Percentiles rank a stretch among this genome's conserved stretches.
phyloP scores from a whole-genome alignment of 306 rosid genomes.

The Calophaca sinica region DNA sequence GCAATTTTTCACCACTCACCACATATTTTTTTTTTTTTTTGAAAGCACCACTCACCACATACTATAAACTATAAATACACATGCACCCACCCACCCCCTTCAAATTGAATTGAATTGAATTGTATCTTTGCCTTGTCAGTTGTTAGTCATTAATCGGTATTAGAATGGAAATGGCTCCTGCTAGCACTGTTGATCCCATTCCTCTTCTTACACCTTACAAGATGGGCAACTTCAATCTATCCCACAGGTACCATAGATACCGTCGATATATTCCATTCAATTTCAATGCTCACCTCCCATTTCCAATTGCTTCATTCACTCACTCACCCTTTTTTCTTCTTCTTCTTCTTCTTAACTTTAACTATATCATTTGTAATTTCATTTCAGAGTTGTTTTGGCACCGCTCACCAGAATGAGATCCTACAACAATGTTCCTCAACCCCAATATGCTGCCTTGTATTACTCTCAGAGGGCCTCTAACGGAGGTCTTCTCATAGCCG shows the following conservation, averaged over 20 bases:
- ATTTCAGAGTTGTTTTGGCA: conserved; percentile 39
- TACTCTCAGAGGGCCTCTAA: conserved; percentile 34
- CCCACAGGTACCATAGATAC: conserved; percentile 40
- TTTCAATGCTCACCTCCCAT: neutral
- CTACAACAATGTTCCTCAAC: conserved; percentile 33
- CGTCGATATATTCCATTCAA: too few relatives aligned
- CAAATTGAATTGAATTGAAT: neutral
- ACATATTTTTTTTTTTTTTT: too few relatives aligned
- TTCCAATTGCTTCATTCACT: neutral
- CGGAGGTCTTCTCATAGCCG: conserved; percentile 28
- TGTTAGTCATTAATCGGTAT: too few relatives aligned
- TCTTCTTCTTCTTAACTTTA: too few relatives aligned
- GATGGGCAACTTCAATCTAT: conserved; percentile 40
- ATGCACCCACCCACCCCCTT: neutral
- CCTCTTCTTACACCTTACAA: conserved; percentile 50
- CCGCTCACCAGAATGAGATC: conserved; percentile 23
- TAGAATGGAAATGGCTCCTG: neutral
- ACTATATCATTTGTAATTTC: too few relatives aligned
- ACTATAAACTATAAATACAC: neutral
- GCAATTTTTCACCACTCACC: neutral
- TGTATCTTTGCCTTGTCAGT: too few relatives aligned
- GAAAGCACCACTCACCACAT: too few relatives aligned
- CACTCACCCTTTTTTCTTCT: too few relatives aligned
- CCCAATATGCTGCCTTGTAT: conserved; percentile 2
- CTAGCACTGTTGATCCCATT: neutral